phyloP scores from a whole-genome alignment of 371 early-diverging fungal species.

The Mortierella sp. region DNA sequence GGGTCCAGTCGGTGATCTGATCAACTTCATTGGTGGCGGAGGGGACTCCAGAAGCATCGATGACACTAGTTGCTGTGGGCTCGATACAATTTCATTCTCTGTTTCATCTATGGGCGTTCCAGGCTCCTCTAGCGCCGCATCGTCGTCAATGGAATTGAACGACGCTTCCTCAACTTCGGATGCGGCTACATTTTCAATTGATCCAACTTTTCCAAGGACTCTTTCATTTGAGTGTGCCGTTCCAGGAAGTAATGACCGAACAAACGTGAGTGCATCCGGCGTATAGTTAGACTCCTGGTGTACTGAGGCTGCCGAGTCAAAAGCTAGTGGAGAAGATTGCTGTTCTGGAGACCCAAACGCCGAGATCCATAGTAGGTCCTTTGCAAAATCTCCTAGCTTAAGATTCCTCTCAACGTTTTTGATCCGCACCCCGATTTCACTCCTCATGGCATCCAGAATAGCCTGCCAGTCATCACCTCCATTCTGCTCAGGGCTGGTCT shows the following conservation, averaged over 20 bases:
- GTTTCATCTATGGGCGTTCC: background rate
- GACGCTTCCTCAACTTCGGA: background rate
- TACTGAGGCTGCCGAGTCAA: background rate
- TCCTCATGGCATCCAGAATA: slow-evolving; percentile 54
- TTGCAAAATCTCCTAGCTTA: slow-evolving; percentile 51
- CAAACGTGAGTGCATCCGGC: slow-evolving; percentile 33
- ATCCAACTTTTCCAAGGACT: background rate
- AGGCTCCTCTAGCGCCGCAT: background rate
- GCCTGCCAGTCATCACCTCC: slow-evolving; percentile 48
- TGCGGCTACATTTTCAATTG: background rate
- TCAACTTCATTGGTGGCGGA: slow-evolving; percentile 27
- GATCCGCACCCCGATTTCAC: slow-evolving; percentile 55
- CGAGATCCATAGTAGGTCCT: slow-evolving; percentile 49
- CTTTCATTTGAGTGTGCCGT: background rate
- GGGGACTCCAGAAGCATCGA: slow-evolving; percentile 6
- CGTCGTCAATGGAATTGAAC: background rate
- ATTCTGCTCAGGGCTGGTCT: slow-evolving; percentile 18
- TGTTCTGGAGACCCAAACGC: slow-evolving; percentile 31
- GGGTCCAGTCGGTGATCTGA: slow-evolving; percentile 22
- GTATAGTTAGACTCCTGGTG: slow-evolving; percentile 10
- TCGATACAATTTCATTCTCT: background rate
- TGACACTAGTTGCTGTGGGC: background rate
- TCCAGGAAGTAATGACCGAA: slow-evolving; percentile 32
- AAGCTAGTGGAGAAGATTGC: background rate
- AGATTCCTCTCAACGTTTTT: slow-evolving; percentile 56